Evolutionary conservation across 441 rosid species (phyloP), one percentile per base, ranked within the genome.

Genomic region (Sinapis alba): DNA sequence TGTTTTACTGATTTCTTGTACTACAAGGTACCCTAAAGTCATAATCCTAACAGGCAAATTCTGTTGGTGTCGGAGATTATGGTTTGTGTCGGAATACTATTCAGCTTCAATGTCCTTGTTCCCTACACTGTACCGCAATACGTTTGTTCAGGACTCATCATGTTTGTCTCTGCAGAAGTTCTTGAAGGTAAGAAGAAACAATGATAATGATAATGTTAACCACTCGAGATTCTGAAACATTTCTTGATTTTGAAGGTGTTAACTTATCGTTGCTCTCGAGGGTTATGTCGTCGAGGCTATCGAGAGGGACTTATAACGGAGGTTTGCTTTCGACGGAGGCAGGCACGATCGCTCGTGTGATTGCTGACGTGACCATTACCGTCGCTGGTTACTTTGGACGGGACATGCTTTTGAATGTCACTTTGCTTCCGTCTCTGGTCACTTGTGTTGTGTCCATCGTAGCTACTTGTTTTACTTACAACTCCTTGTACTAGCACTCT

Each of bases 261-360:
- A 94, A 91, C 73, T 79, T 94, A 83, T 86, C 98, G 5, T 85
- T 94, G 28, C 90, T 94, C 11, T 91, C 98, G 50, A 86, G 96
- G 27, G 97, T 91, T 23, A 91, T 94, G 98, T 91, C 97, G 8
- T 90, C 98, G 27, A 84, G 98, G 80, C 90, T 91, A 21, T 89
- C 98, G 15, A 87, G 90, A 2, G 97, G 98, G 79, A 94, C 98
- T 7, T 94, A 85, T 81, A 94, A 94, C 45, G 97, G 97, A 0
- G 98, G 98, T 10, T 78, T 94, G 34, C 90, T 94, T 20, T 94
- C 97, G 4, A 94, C 98, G 15, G 98, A 94, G 78, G 98, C 98
- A 0, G 97, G 98, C 7, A 94, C 97, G 0, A 84, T 91, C 16
- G 98, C 98, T 21, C 88, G 98, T 54, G 97, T 91, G 2, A 87